phyloP scores from a whole-genome alignment of 2,329 filamentous ascomycete genomes.

The Ophiosphaerella herpotricha region DNA sequence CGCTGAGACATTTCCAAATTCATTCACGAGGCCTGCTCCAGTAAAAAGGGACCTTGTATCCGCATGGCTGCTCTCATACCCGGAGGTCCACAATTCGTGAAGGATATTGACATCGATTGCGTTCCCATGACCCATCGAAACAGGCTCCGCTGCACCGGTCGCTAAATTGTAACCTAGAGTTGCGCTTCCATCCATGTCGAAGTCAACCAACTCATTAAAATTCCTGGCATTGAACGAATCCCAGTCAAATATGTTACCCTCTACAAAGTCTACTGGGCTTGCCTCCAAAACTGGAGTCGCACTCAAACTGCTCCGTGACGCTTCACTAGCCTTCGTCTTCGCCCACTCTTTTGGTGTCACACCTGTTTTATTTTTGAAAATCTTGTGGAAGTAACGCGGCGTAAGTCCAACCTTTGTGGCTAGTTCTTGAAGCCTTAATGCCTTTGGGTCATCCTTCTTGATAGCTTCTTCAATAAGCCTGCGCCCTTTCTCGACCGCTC shows the following conservation, averaged over 20 bases:
- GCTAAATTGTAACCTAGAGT: conserved; percentile 9
- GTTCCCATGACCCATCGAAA: conserved; percentile 16
- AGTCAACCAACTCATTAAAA: conserved; percentile 33
- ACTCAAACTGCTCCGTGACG: conserved; percentile 11
- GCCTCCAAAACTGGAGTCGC: conserved; percentile 3
- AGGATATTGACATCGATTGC: conserved; percentile 19
- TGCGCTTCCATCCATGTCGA: conserved; percentile 18
- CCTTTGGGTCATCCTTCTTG: conserved; percentile 21
- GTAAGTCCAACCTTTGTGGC: conserved; percentile 59
- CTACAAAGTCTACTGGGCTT: conserved; percentile 1
- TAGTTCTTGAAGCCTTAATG: conserved; percentile 52
- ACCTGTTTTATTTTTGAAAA: conserved; percentile 62
- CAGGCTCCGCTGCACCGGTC: conserved; percentile 9
- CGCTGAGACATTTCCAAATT: not conserved
- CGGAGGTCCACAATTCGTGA: conserved; percentile 14
- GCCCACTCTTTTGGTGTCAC: conserved; percentile 56
- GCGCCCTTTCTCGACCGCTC: conserved; percentile 49
- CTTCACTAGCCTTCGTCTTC: conserved; percentile 15
- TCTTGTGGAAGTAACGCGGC: conserved; percentile 63
- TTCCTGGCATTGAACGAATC: conserved; percentile 34
- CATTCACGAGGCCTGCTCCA: conserved; percentile 3
- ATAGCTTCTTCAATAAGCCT: conserved; percentile 33
- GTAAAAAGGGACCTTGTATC: not conserved
- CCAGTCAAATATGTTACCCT: conserved; percentile 15
- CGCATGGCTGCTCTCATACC: conserved; percentile 7